phyloP scores from a whole-genome alignment of 2,329 filamentous ascomycete species.

The Xylaria hypoxylon region DNA sequence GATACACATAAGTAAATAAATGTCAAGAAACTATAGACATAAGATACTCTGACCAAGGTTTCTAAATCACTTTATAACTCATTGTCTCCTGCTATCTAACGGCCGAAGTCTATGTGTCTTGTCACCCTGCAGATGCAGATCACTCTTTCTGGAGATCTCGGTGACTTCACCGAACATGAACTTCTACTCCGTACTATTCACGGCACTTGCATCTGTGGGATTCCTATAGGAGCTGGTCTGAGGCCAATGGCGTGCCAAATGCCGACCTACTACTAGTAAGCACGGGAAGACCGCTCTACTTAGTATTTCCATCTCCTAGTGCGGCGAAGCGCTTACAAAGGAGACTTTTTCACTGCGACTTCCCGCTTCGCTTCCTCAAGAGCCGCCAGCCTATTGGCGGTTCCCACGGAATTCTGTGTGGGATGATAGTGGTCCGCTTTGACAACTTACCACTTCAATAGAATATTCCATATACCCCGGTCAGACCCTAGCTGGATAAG shows the following conservation, averaged over 20 bases:
- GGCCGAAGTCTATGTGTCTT: neutral
- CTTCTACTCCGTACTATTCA: neutral
- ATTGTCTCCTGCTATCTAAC: neutral
- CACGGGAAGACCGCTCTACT: neutral
- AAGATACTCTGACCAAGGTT: neutral
- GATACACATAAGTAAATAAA: neutral
- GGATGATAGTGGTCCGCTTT: conserved; percentile 32
- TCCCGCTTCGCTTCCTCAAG: neutral
- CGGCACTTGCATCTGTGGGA: neutral
- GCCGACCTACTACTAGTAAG: conserved; percentile 1
- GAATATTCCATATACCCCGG: conserved; percentile 29
- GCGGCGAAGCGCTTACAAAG: neutral
- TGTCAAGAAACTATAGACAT: neutral
- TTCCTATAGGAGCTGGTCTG: neutral
- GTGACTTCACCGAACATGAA: neutral
- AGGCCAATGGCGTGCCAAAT: neutral
- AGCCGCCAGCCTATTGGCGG: neutral
- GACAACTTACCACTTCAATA: conserved; percentile 23
- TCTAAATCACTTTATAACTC: conserved; percentile 22
- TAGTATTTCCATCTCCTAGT: neutral
- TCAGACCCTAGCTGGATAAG: conserved; percentile 30
- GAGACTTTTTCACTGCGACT: conserved; percentile 5
- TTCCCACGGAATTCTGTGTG: conserved; percentile 17
- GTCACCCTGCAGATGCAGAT: conserved; percentile 10
- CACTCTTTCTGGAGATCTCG: neutral